These are phyloP conservation scores for Actinidia chinensis DNA, from an alignment of 179 eudicot genomes.

Conservation along the genomic window DNA sequence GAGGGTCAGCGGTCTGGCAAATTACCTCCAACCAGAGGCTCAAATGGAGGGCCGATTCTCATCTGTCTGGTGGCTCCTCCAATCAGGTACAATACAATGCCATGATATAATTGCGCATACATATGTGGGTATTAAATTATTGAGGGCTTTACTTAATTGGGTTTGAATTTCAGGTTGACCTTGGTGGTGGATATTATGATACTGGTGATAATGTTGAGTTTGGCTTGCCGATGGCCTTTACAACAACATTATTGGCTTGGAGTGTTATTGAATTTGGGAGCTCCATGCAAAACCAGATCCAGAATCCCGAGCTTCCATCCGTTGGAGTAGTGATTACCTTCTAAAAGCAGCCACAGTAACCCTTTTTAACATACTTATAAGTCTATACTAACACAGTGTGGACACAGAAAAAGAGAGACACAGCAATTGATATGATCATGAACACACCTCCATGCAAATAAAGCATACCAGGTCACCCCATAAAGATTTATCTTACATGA, in stretches of 20 bases:
- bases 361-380: conserved; percentile 26
- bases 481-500: not conserved
- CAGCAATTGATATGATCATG: not conserved
- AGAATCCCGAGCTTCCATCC: conserved; percentile 57
- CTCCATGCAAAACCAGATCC: conserved; percentile 57
- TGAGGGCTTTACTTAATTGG: not conserved
- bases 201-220: conserved; percentile 91
- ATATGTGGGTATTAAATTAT: not conserved
- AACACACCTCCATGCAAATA: too few species aligned
- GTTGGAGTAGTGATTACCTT: conserved; percentile 82
- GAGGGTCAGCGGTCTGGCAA: conserved; percentile 89
- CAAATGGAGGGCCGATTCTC: conserved; percentile 77
- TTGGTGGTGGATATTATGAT: conserved; percentile 85
- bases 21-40: conserved; percentile 60
- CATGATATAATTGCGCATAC: not conserved
- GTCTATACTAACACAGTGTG: not conserved
- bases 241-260: conserved; percentile 74
- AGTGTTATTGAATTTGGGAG: conserved; percentile 71
- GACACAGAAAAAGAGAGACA: not conserved
- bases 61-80: conserved; percentile 71
- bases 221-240: conserved; percentile 89
- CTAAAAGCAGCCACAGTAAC: conserved; percentile 76
- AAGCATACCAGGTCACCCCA: not conserved
- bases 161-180: conserved; percentile 50
- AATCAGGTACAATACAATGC: conserved; percentile 36